phyloP scores from a whole-genome alignment of 805 yeast species.

The Candida wancherniae region DNA sequence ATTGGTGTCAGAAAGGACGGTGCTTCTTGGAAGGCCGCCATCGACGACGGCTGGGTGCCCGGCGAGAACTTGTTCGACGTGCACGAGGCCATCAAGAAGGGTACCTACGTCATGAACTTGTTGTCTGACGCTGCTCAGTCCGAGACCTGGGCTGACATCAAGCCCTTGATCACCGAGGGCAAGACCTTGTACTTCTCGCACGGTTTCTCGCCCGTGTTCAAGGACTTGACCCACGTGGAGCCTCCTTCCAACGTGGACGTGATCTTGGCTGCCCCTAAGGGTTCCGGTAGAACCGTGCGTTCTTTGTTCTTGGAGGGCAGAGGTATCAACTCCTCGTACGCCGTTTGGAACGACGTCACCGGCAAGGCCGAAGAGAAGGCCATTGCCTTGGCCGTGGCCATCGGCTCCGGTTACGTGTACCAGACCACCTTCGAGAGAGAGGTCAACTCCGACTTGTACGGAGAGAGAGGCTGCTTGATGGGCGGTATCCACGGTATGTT shows the following conservation, averaged over 20 bases:
- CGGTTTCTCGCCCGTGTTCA: constrained; percentile 99
- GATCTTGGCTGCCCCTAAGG: constrained; percentile 99
- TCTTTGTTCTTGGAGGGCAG: constrained; percentile 99
- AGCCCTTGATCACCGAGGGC: constrained; percentile 92
- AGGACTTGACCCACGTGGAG: constrained; percentile 92
- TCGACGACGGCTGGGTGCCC: constrained; percentile 99
- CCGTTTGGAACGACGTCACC: constrained; percentile 98
- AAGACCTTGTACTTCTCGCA: constrained; percentile 98
- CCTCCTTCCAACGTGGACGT: constrained; percentile 94
- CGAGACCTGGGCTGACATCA: constrained; percentile 87
- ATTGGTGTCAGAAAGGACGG: constrained; percentile 98
- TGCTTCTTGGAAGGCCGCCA: constrained; percentile 99
- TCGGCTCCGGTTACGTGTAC: constrained; percentile 99
- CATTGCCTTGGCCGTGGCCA: constrained; percentile 96
- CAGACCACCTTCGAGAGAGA: constrained; percentile 99
- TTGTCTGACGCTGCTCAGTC: constrained; percentile 99
- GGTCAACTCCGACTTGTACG: constrained; percentile 98
- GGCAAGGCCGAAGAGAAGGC: constrained; percentile 99
- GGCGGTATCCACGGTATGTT: constrained; percentile 99
- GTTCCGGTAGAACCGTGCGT: constrained; percentile 99
- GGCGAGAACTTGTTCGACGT: constrained; percentile 97
- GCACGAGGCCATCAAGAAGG: constrained; percentile 84
- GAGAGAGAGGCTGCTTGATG: constrained; percentile 99
- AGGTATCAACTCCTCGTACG: constrained; percentile 99
- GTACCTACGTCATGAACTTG: constrained; percentile 96